Evolutionary conservation across 2,329 filamentous ascomycete genomes (phyloP), one percentile per base, ranked within the genome.

Genomic region (Alternaria viburni): DNA sequence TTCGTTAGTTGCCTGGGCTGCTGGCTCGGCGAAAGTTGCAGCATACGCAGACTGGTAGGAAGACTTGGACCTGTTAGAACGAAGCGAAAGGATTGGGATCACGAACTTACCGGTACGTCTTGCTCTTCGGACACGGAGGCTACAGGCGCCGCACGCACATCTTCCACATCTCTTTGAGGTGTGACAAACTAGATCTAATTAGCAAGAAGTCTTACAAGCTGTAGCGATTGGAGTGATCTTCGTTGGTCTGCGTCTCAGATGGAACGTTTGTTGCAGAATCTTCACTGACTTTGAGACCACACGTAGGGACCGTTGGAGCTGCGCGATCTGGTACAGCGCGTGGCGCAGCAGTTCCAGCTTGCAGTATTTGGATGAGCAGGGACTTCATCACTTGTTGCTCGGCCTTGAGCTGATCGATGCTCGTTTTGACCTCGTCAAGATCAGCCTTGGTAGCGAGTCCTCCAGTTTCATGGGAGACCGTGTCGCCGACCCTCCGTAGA

Each of bases 321-420:
- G 5, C 32, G 0, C 3, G 15, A 36, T 36, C 15, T 36, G 32
- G 15, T 36, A 0, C 32, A n/a, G 32, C 32, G n/a, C 0, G 32
- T 0, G 9, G 32, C 32, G 32, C 8, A 10, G 32, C 2, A 5
- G 32, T 0, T 0, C 32, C 7, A 2, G 1, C 8, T n/a, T 36
- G 32, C 32, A 36, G 32, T 1, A n/a, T 0, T n/a, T n/a, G 32
- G 4, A 4, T 36, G 3, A 36, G 32, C 15, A 36, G 10, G 32
- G 32, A 36, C 32, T 25, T 28, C 2, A 28, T 28, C 26, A 2
- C 26, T 2, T 28, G 26, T 12, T 28, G 26, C 26, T 28, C 26
- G 2, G 26, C 2, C 26, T 28, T 28, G 26, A 28, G 5, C 26
- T 28, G 26, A 2, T 28, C 10, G 10, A 28, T 28, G 26, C 26